A percentile compares a stretch with the other conserved stretches of the same genome.
Evolutionary conservation across 139 green algal genomes (phyloP).

Genomic region (Chlorella sp.): DNA sequence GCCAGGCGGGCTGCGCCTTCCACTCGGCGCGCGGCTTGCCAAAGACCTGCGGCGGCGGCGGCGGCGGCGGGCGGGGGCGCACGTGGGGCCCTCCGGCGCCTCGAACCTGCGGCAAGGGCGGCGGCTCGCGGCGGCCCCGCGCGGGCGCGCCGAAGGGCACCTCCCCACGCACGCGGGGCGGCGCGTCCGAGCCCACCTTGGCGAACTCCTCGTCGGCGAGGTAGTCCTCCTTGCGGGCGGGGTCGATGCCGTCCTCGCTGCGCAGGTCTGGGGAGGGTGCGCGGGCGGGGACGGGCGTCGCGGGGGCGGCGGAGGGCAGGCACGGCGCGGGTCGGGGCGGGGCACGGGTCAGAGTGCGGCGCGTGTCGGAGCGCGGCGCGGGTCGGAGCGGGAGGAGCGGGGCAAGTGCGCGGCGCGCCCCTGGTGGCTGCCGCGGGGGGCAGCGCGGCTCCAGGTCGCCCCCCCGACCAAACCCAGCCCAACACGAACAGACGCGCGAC

Average conservation of each 20-base stretch:
- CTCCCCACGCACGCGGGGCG: too few relatives aligned
- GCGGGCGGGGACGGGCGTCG: neutral
- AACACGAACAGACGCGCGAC: neutral
- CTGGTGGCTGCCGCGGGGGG: too few relatives aligned
- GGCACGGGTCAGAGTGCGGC: too few relatives aligned
- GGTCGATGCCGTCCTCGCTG: conserved; percentile 46
- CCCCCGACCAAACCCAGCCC: neutral
- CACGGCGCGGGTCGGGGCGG: neutral
- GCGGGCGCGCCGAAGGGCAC: too few relatives aligned
- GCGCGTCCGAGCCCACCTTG: conserved; percentile 17
- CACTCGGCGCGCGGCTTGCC: conserved; percentile 22
- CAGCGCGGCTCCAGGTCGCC: too few relatives aligned
- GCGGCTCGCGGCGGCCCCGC: too few relatives aligned
- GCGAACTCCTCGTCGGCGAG: conserved; percentile 37
- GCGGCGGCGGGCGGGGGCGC: neutral
- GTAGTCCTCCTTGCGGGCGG: conserved; percentile 49
- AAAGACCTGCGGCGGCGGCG: conserved; percentile 24
- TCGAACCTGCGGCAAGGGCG: too few relatives aligned
- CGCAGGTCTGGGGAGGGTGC: conserved; percentile 30
- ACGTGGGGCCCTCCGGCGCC: too few relatives aligned
- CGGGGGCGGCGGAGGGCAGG: neutral
- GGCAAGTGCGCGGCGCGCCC: too few relatives aligned
- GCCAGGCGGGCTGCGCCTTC: conserved; percentile 31
- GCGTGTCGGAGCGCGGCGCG: too few relatives aligned
- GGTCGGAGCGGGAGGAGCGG: too few relatives aligned